These are phyloP conservation scores for Calonectria henricotiae DNA, from an alignment of 2,329 filamentous ascomycete species.

Conservation along the genomic window DNA sequence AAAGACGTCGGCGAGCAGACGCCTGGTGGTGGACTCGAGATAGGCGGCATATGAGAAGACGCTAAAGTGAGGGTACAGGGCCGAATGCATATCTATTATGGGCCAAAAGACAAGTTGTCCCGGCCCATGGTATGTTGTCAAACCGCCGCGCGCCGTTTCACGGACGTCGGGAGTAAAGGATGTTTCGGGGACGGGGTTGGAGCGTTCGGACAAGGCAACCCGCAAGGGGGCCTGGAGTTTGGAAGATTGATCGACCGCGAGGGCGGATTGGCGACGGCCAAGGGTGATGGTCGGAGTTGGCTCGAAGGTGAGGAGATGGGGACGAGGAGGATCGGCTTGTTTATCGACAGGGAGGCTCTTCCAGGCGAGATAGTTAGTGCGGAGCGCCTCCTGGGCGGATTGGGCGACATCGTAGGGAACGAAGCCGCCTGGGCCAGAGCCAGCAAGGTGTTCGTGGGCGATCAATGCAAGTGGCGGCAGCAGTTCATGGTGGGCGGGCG, in stretches of 20 bases:
- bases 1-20: slow-evolving; percentile 71
- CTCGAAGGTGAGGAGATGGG: slow-evolving; percentile 86
- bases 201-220: slow-evolving; percentile 49
- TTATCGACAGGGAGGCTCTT: slow-evolving; percentile 51
- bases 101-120: slow-evolving; percentile 96
- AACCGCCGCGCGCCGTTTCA: slow-evolving; percentile 85
- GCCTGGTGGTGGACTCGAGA: slow-evolving; percentile 84
- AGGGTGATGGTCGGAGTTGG: slow-evolving; percentile 90
- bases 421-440: slow-evolving; percentile 45
- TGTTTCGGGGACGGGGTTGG: slow-evolving; percentile 52
- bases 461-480: slow-evolving; percentile 46
- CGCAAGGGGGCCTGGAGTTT: slow-evolving; percentile 63
- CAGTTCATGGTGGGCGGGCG: slow-evolving; percentile 19
- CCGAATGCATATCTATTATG: slow-evolving; percentile 82
- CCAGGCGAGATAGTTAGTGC: slow-evolving; percentile 57
- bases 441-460: slow-evolving; percentile 54
- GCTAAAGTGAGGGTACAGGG: slow-evolving; percentile 71
- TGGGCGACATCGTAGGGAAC: slow-evolving; percentile 56
- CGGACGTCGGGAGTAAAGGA: slow-evolving; percentile 73
- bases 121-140: slow-evolving; percentile 95
- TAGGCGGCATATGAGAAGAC: slow-evolving; percentile 84
- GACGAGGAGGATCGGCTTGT: slow-evolving; percentile 67
- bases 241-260: slow-evolving; percentile 65
- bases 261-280: slow-evolving; percentile 81
- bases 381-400: slow-evolving; percentile 56